These are phyloP conservation scores for Jasminum sambac DNA, from an alignment of 257 asterid species.

Conservation along the genomic window DNA sequence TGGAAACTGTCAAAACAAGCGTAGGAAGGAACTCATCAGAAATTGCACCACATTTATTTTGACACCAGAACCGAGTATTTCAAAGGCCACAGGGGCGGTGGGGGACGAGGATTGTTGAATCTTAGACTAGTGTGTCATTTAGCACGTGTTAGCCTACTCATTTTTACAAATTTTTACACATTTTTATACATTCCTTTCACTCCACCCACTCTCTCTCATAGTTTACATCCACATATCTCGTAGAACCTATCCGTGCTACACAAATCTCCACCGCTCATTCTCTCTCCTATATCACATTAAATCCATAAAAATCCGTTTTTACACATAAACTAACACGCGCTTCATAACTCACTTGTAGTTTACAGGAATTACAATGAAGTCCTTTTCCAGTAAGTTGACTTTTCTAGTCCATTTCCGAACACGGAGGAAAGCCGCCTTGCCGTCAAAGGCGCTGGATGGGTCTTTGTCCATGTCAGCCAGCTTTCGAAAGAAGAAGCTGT, in stretches of 20 bases:
- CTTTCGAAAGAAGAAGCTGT: constrained; percentile 91
- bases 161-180: too few species aligned
- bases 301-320: too few species aligned
- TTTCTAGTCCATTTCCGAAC: constrained; percentile 99
- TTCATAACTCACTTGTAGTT: constrained; percentile 80
- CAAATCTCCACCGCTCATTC: too few species aligned
- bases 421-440: constrained; percentile 86
- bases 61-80: constrained; percentile 27
- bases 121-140: background rate
- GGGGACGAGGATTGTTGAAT: background rate
- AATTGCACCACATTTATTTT: constrained; percentile 22
- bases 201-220: too few species aligned
- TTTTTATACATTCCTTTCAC: too few species aligned
- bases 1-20: constrained; percentile 65
- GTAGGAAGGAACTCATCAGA: constrained; percentile 22
- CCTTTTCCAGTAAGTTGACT: constrained; percentile 83
- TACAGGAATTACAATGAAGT: constrained; percentile 85
- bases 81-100: constrained; percentile 25
- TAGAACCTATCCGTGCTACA: too few species aligned
- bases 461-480: constrained; percentile 94
- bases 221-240: too few species aligned
- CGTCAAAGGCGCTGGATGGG: constrained; percentile 83
- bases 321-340: too few species aligned
- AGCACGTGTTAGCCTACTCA: too few species aligned
- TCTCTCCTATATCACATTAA: too few species aligned